Percentiles rank a stretch among this genome's conserved stretches.
These are phyloP conservation scores for Lachnellula occidentalis DNA, from an alignment of 2,329 filamentous ascomycete species.

Conservation along the genomic window DNA sequence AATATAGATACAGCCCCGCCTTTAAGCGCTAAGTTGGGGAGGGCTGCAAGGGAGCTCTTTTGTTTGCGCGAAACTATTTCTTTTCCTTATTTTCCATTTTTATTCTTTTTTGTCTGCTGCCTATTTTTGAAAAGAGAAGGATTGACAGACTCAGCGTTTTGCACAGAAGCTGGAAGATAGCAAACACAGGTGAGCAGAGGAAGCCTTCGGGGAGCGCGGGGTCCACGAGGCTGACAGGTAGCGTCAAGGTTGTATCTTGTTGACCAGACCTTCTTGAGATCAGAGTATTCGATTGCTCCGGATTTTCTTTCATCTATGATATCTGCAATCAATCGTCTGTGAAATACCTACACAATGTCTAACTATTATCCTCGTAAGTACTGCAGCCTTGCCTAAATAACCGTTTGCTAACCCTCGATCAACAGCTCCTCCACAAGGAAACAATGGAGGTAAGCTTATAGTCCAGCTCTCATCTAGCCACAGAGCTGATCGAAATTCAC, in stretches of 20 bases:
- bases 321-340: not conserved
- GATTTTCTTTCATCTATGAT: not conserved
- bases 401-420: slow-evolving; percentile 14
- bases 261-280: not conserved
- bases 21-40: not conserved
- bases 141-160: not conserved
- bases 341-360: slow-evolving; percentile 21
- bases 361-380: slow-evolving; percentile 31
- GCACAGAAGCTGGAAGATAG: not conserved
- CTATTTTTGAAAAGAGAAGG: not conserved
- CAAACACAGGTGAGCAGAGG: not conserved
- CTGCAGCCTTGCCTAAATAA: slow-evolving; percentile 4
- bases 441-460: slow-evolving; percentile 20
- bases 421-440: slow-evolving; percentile 28
- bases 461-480: not conserved
- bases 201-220: slow-evolving; percentile 1
- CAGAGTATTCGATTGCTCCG: slow-evolving; percentile 10
- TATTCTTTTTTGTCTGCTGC: not conserved
- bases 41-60: slow-evolving; percentile 5
- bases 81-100: not conserved
- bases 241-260: not conserved
- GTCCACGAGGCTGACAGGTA: slow-evolving; percentile 9
- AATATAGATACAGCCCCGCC: slow-evolving; percentile 26
- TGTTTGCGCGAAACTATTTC: not conserved
- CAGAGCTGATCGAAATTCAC: slow-evolving; percentile 2